Evolutionary conservation across 2,329 filamentous ascomycete genomes (phyloP).

Genomic region (Chrysoporthe deuterocubensis): DNA sequence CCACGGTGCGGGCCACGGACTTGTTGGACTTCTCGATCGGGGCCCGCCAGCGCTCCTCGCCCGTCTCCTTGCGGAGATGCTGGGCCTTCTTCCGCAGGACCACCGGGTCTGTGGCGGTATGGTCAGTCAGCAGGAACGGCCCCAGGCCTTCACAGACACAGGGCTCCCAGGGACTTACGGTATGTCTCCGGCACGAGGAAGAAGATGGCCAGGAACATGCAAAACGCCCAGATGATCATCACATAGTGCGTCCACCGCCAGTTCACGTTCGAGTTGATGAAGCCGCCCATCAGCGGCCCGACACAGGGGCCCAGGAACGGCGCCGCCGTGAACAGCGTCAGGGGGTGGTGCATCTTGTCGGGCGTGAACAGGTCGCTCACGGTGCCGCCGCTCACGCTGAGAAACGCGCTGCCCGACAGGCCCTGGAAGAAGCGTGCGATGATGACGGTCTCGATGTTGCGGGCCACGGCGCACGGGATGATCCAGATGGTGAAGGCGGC

Average conservation of each 20-base stretch:
- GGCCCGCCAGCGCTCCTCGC: constrained; percentile 76
- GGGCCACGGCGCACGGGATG: constrained; percentile 79
- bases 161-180: constrained; percentile 47
- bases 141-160: background rate
- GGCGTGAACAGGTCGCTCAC: constrained; percentile 78
- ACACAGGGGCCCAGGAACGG: constrained; percentile 67
- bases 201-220: constrained; percentile 65
- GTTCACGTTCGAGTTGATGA: constrained; percentile 75
- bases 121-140: background rate
- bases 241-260: constrained; percentile 90
- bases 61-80: constrained; percentile 71
- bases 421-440: constrained; percentile 79
- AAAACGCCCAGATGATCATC: constrained; percentile 79
- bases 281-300: constrained; percentile 71
- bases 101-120: constrained; percentile 55
- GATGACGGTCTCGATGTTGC: constrained; percentile 80
- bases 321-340: constrained; percentile 76
- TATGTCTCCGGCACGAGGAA: constrained; percentile 88
- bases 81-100: constrained; percentile 74
- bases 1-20: constrained; percentile 66
- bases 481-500: constrained; percentile 77
- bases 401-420: constrained; percentile 69
- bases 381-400: constrained; percentile 80
- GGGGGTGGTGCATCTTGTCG: constrained; percentile 73
- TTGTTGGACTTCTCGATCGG: constrained; percentile 74